phyloP scores from a whole-genome alignment of 2,329 filamentous ascomycete species.

The Ophidiomyces ophidiicola region DNA sequence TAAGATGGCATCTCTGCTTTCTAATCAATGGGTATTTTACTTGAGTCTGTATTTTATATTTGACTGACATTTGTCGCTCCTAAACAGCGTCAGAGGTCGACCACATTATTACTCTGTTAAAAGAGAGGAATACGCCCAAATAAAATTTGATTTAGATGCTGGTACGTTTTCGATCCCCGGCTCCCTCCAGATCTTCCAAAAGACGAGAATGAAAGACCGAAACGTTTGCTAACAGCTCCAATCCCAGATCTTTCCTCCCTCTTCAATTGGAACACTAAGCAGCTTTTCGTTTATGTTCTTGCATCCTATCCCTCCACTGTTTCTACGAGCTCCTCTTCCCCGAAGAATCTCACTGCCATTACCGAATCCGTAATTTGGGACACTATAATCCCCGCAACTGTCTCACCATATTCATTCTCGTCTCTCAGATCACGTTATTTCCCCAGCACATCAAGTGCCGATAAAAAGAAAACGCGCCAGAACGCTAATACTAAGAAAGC shows the following conservation, averaged over 20 bases:
- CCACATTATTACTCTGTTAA: constrained; percentile 93
- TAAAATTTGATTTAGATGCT: constrained; percentile 84
- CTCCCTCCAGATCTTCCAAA: background rate
- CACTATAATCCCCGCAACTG: constrained; percentile 65
- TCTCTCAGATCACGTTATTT: constrained; percentile 28
- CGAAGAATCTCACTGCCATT: constrained; percentile 29
- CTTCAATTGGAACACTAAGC: constrained; percentile 99
- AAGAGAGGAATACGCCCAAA: constrained; percentile 89
- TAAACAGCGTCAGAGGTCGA: constrained; percentile 64
- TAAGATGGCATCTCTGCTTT: constrained; percentile 34
- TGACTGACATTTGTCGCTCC: too few species aligned
- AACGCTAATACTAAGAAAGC: constrained; percentile 12
- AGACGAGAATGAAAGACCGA: background rate
- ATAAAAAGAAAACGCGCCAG: constrained; percentile 16
- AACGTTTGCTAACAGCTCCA: background rate
- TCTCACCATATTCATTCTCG: constrained; percentile 32
- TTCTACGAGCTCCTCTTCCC: constrained; percentile 14
- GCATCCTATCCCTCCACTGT: constrained; percentile 50
- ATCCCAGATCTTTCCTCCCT: constrained; percentile 64
- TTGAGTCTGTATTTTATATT: background rate
- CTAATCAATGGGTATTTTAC: background rate
- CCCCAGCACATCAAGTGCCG: constrained; percentile 20
- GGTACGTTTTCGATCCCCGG: constrained; percentile 29
- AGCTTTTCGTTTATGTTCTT: constrained; percentile 91
- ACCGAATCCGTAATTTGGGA: constrained; percentile 35